Conservation (phyloP, 1,284 basidiomycete genomes). For the Athelia sp. region DNA sequence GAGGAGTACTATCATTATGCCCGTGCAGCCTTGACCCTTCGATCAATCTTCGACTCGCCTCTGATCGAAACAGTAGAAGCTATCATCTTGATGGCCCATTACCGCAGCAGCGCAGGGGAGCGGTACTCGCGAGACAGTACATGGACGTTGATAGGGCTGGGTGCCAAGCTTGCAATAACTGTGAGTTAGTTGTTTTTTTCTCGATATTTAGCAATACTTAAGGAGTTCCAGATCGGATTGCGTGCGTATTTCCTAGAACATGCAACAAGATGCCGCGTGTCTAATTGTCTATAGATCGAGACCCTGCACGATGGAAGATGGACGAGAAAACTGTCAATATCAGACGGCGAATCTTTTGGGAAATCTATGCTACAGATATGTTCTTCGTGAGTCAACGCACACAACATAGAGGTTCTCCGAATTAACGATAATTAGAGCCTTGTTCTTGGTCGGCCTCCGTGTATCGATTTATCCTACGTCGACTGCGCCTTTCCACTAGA, state of each 20-base stretch:
- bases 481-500: constrained; percentile 55
- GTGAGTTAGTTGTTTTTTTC: constrained; percentile 31
- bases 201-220: constrained; percentile 12
- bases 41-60: constrained; percentile 6
- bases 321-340: constrained; percentile 47
- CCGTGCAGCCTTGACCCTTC: constrained; percentile 9
- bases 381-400: constrained; percentile 23
- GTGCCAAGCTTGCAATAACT: constrained; percentile 27
- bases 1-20: constrained; percentile 13
- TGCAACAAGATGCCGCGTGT: constrained; percentile 2
- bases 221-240: constrained; percentile 31
- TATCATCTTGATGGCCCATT: constrained; percentile 10
- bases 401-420: constrained; percentile 30
- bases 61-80: constrained; percentile 10
- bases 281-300: constrained; percentile 42
- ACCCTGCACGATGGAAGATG: constrained; percentile 54
- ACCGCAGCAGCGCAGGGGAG: constrained; percentile 11
- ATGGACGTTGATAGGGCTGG: constrained; percentile 26
- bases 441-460: constrained; percentile 48
- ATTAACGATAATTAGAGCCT: constrained; percentile 33
- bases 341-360: constrained; percentile 55
- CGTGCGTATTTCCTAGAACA: constrained; percentile 39
- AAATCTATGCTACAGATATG: constrained; percentile 44
- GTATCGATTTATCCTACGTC: constrained; percentile 48
- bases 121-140: constrained; percentile 27